Percentiles rank a stretch among this genome's conserved stretches.
Evolutionary conservation across 2,329 filamentous ascomycete species (phyloP).

Genomic region (Colletotrichum sansevieriae): DNA sequence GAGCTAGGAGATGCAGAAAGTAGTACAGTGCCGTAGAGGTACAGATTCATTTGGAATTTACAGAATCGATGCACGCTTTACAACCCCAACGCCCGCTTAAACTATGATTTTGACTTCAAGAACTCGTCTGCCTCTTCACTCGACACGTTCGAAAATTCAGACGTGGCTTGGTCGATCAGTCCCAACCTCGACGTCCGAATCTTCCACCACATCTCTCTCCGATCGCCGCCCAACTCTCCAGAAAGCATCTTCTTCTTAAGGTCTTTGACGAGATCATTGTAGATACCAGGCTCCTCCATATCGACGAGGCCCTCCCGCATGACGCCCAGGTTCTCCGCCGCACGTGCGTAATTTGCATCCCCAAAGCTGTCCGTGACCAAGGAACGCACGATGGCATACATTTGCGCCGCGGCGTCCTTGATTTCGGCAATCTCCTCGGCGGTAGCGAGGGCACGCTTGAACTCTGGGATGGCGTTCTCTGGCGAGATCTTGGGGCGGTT

Average conservation of each 20-base stretch:
- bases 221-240: slow-evolving; percentile 80
- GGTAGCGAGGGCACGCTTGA: slow-evolving; percentile 80
- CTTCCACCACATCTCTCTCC: slow-evolving; percentile 85
- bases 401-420: slow-evolving; percentile 77
- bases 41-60: neutral
- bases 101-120: slow-evolving; percentile 30
- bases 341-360: slow-evolving; percentile 79
- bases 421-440: slow-evolving; percentile 72
- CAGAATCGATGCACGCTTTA: neutral
- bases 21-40: neutral
- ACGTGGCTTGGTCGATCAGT: slow-evolving; percentile 75
- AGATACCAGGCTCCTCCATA: slow-evolving; percentile 80
- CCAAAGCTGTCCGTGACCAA: slow-evolving; percentile 81
- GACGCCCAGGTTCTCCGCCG: slow-evolving; percentile 80
- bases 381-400: slow-evolving; percentile 77
- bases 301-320: slow-evolving; percentile 83
- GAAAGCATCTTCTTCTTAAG: slow-evolving; percentile 80
- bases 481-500: slow-evolving; percentile 59
- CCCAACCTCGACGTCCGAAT: slow-evolving; percentile 77
- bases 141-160: slow-evolving; percentile 74
- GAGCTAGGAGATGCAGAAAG: neutral
- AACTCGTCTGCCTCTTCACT: slow-evolving; percentile 76
- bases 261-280: slow-evolving; percentile 78
- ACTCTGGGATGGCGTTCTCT: slow-evolving; percentile 88
- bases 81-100: slow-evolving; percentile 17